These are phyloP conservation scores for Starmerella tilneyi DNA, from an alignment of 805 yeast species.

Conservation along the genomic window DNA sequence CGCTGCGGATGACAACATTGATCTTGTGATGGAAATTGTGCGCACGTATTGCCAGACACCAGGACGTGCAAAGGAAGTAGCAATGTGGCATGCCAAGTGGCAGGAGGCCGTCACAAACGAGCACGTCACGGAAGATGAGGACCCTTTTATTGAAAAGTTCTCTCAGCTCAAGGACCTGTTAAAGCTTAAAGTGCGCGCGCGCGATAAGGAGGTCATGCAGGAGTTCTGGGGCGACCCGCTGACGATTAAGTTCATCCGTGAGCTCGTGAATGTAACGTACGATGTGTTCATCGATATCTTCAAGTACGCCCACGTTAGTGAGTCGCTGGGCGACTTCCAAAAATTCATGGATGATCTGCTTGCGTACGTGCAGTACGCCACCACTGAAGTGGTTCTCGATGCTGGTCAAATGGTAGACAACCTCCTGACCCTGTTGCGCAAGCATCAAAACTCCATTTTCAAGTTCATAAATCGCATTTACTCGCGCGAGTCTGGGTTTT, in stretches of 20 bases:
- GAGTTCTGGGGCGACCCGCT: slow-evolving; percentile 80
- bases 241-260: slow-evolving; percentile 62
- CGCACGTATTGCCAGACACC: slow-evolving; percentile 10
- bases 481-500: slow-evolving; percentile 62
- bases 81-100: slow-evolving; percentile 32
- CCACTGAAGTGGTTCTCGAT: slow-evolving; percentile 41
- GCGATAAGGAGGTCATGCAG: slow-evolving; percentile 65
- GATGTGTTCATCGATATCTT: slow-evolving; percentile 63
- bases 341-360: slow-evolving; percentile 59
- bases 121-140: slow-evolving; percentile 23
- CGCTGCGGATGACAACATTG: slow-evolving; percentile 22
- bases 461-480: slow-evolving; percentile 74
- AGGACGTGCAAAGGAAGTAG: slow-evolving; percentile 21
- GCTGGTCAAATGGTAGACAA: slow-evolving; percentile 57
- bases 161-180: slow-evolving; percentile 51
- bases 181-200: slow-evolving; percentile 52
- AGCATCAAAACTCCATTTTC: slow-evolving; percentile 64
- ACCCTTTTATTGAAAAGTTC: slow-evolving; percentile 37
- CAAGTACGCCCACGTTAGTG: slow-evolving; percentile 53
- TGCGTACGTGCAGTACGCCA: slow-evolving; percentile 42
- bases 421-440: slow-evolving; percentile 53
- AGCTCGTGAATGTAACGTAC: slow-evolving; percentile 59
- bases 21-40: slow-evolving; percentile 21
- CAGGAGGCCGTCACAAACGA: slow-evolving; percentile 28
- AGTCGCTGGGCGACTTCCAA: slow-evolving; percentile 54